Conservation (phyloP, 1,139 yeast species). For the Waltiozyma solani region DNA sequence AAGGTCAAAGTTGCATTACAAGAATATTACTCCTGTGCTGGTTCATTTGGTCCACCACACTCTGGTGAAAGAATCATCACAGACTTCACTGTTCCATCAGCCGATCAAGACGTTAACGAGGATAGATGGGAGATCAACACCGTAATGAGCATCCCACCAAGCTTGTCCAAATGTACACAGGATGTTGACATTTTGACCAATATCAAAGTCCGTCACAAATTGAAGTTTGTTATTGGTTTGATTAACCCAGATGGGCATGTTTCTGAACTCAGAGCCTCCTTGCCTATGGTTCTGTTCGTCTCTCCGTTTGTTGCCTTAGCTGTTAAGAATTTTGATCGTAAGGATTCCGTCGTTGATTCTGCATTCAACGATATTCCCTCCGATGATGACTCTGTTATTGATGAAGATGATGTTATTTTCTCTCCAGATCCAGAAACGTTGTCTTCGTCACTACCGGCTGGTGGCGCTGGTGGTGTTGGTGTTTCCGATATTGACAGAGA, state of each 20-base stretch:
- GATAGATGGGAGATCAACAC: constrained; percentile 77
- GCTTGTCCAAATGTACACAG: constrained; percentile 69
- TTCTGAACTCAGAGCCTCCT: constrained; percentile 59
- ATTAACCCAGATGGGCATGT: constrained; percentile 58
- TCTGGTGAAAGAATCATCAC: constrained; percentile 50
- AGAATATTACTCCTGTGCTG: constrained; percentile 59
- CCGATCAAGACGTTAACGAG: constrained; percentile 18
- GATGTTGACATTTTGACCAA: constrained; percentile 59
- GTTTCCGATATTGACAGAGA: constrained; percentile 19
- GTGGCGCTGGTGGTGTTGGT: not conserved
- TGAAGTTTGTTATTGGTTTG: constrained; percentile 45
- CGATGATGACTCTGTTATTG: constrained; percentile 12
- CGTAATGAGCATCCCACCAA: constrained; percentile 53
- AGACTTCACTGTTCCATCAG: constrained; percentile 31
- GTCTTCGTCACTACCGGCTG: constrained; percentile 9
- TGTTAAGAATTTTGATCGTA: constrained; percentile 28
- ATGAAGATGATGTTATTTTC: constrained; percentile 23
- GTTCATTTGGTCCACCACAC: constrained; percentile 39
- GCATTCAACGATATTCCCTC: constrained; percentile 16
- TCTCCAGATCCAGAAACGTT: constrained; percentile 21
- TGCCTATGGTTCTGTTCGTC: constrained; percentile 51
- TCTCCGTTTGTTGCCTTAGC: constrained; percentile 73
- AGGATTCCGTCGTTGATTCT: constrained; percentile 13
- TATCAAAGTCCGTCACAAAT: constrained; percentile 51
- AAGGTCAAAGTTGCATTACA: constrained; percentile 53